Evolutionary conservation across 768 basidiomycete genomes (phyloP), one percentile per base, ranked within the genome.

Genomic region (Lenzites betulinus): DNA sequence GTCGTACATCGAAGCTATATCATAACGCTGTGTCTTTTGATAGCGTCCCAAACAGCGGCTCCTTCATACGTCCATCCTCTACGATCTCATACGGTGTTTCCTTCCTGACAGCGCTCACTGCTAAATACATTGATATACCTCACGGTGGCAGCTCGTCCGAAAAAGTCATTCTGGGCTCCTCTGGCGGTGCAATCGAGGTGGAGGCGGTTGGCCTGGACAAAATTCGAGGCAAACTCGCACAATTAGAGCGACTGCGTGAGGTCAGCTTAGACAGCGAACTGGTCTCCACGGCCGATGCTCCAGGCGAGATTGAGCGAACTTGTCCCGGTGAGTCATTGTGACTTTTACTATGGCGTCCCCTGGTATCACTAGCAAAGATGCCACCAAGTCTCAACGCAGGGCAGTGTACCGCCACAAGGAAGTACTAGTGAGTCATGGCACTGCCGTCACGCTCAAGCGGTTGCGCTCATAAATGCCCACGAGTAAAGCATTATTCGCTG

Each of bases 131-230:
- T 60, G 91, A 92, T 64, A 54, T 73, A 23, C 76, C 77, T 38
- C 85, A 83, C 65, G 84, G 83, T 9, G 74, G 78, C 12, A 70
- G 70, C 42, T 74, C 80, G 38, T 78, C 79, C 52, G 90, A 95
- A 72, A 84, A 74, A 25, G 81, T 93, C 44, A 64, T 86, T 12
- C 78, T 96, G 26, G 93, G 93, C 28, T 92, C 92, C 1, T 95
- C 95, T 23, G 81, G 83, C 51, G 90, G 91, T 28, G 79, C 84
- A 4, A 95, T 98, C 64, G 78, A 89, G 64, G 92, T 98, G 13
- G 90, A 95, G 72, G 93, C 92, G 4, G 90, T 94, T 3, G 81
- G 85, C 46, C 77, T 97, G 26, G 88, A 92, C 68, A 92, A 88
- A 70, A 84, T 97, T 58, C 81, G 89, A 67, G 75, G 76, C 26